Evolutionary conservation across 1,284 basidiomycete species (phyloP).

Genomic region (Stereum hirsutum): DNA sequence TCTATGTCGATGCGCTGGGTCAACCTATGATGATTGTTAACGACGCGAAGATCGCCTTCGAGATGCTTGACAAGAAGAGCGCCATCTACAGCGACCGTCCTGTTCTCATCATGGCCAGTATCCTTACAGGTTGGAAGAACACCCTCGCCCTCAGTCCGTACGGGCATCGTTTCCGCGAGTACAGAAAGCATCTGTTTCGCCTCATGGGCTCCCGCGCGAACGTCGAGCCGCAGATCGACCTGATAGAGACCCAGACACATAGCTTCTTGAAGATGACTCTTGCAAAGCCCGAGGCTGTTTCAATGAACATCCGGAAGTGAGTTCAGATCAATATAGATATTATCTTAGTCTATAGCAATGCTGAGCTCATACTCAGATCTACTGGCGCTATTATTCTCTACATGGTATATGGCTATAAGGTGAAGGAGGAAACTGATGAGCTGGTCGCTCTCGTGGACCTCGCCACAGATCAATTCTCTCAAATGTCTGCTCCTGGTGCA

Average conservation of each 20-base stretch:
- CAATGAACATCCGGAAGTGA: constrained; percentile 13
- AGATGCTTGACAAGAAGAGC: constrained; percentile 19
- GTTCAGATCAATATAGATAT: constrained; percentile 4
- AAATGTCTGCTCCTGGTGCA: constrained; percentile 46
- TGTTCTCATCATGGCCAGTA: constrained; percentile 13
- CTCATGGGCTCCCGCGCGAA: constrained; percentile 18
- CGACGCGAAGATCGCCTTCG: constrained; percentile 14
- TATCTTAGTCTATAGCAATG: background rate
- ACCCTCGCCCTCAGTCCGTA: constrained; percentile 14
- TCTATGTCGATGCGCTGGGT: constrained; percentile 3
- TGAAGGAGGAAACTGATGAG: constrained; percentile 45
- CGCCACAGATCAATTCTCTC: constrained; percentile 50
- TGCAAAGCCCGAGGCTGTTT: constrained; percentile 11
- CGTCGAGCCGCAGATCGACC: constrained; percentile 11
- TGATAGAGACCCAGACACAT: constrained; percentile 17
- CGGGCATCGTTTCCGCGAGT: constrained; percentile 14
- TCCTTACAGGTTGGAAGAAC: constrained; percentile 16
- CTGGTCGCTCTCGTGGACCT: constrained; percentile 47
- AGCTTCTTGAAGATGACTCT: constrained; percentile 18
- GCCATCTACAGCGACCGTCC: constrained; percentile 18
- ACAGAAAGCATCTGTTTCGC: constrained; percentile 13
- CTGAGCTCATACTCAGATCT: constrained; percentile 25
- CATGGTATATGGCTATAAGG: constrained; percentile 55
- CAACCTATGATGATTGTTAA: constrained; percentile 17
- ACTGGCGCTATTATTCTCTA: constrained; percentile 50